Base-by-base conservation (phyloP, 768 basidiomycete species). In the Russula foetens region DNA sequence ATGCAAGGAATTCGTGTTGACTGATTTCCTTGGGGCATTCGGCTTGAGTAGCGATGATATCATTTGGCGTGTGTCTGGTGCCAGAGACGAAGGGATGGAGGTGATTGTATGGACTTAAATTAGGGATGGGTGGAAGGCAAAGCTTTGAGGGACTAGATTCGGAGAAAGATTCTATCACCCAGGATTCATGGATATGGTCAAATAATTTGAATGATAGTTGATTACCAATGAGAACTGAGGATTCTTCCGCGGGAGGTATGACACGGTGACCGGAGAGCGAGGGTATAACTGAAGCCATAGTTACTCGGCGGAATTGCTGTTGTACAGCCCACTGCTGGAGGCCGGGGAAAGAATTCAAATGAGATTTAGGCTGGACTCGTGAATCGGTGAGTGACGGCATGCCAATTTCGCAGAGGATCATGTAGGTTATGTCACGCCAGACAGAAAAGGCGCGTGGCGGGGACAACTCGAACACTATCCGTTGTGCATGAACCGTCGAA, bases 1-100 rank as follows among this genome's bases (percentile, higher is more conserved):
- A 83, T 0, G 76, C 71, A 14, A 75, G 68, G 35, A 71, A 77
- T 56, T 83, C 81, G 29, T 83, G 79, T 2, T 79, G 60, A 8
- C 63, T 72, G 24, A 83, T 67, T 7, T 75, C 69, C 26, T 53
- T 49, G 5, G 75, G 76, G 54, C 80, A 81, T 8, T 70, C 67
- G 0, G 61, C 64, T 61, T 82, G 81, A n/a, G 68, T 63, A 24
- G 76, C 75, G 26, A 83, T 64, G 41, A 77, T 65, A 21, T 69
- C 63, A 52, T 83, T 83, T 1, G 77, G 70, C 0, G 74, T 74
- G 28, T 61, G 59, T 14, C 17, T 12, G 17, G 59, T 63, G 5
- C 33, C 45, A 11, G 23, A 49, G 3, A 61, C 35, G 12, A 55
- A 29, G 21, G 0, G 44, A 24, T 63, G 59, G 19, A 63, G 53